A percentile compares a stretch with the other conserved stretches of the same genome.
Conservation (phyloP, 1,139 yeast species). For the Diutina siamensis region DNA sequence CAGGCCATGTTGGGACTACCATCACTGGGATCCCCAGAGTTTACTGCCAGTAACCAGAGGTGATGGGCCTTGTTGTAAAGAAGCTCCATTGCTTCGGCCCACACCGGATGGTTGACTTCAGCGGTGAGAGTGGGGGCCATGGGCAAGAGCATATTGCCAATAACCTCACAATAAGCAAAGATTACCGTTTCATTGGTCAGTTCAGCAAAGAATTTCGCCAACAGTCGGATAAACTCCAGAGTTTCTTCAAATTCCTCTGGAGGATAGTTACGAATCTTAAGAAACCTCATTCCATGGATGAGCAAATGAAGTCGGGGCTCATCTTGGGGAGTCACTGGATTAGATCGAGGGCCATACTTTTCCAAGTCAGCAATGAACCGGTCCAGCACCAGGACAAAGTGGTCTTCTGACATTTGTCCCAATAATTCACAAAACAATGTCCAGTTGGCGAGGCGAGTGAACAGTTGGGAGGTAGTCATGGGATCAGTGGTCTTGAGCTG, state of each 20-base stretch:
- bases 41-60: conserved; percentile 17
- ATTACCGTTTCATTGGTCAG: conserved; percentile 55
- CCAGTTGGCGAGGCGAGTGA: conserved; percentile 88
- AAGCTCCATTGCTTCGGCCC: conserved; percentile 71
- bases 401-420: conserved; percentile 80
- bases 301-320: conserved; percentile 68
- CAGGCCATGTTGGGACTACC: conserved; percentile 22
- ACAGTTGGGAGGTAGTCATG: conserved; percentile 45
- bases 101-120: conserved; percentile 89
- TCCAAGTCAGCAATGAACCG: conserved; percentile 89
- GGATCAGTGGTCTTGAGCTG: conserved; percentile 89
- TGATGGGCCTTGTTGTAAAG: conserved; percentile 42
- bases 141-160: conserved; percentile 64
- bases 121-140: conserved; percentile 82
- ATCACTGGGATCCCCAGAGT: conserved; percentile 1
- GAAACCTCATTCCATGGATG: conserved; percentile 83
- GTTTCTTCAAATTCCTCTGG: conserved; percentile 85
- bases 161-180: conserved; percentile 76
- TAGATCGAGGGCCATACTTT: conserved; percentile 19
- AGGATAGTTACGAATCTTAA: conserved; percentile 72
- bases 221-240: conserved; percentile 75
- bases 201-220: conserved; percentile 69
- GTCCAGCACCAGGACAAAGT: conserved; percentile 83
- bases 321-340: conserved; percentile 38
- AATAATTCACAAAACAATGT: conserved; percentile 77